These are phyloP conservation scores for Penicillium aurantiogriseum DNA, from an alignment of 2,329 filamentous ascomycete species.

Conservation along the genomic window DNA sequence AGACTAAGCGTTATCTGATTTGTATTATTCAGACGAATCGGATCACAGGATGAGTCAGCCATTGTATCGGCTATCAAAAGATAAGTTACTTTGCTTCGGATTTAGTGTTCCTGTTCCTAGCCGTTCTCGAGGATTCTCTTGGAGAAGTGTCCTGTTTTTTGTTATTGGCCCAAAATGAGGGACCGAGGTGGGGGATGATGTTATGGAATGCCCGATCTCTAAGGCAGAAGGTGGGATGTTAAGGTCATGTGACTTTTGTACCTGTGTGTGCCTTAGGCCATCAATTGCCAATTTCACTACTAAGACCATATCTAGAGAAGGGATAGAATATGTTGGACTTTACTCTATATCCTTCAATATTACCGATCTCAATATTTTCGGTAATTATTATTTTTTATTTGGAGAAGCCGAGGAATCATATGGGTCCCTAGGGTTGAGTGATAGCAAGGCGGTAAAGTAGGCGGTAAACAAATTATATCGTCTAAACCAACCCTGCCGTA, in stretches of 20 bases:
- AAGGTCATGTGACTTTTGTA: neutral
- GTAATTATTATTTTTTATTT: no score
- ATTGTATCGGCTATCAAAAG: neutral
- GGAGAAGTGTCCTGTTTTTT: no score
- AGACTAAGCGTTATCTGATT: neutral
- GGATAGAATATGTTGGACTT: no score
- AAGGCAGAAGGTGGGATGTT: neutral
- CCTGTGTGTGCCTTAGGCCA: neutral
- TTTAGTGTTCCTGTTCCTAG: neutral
- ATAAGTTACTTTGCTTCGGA: neutral
- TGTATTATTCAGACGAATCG: neutral
- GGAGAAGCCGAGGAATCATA: no score
- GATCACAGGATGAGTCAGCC: neutral
- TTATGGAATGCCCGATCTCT: neutral
- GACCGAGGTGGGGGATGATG: neutral
- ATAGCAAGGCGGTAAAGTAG: no score
- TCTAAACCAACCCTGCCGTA: no score
- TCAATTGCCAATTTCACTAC: no score
- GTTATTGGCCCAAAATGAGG: neutral
- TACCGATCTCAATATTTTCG: no score
- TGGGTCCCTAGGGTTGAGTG: no score
- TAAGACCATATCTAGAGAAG: no score
- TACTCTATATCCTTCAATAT: no score
- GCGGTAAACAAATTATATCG: no score
- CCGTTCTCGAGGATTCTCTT: neutral